Evolutionary conservation across 495 filamentous ascomycete genomes (phyloP).

Genomic region (Xylaria venustula): DNA sequence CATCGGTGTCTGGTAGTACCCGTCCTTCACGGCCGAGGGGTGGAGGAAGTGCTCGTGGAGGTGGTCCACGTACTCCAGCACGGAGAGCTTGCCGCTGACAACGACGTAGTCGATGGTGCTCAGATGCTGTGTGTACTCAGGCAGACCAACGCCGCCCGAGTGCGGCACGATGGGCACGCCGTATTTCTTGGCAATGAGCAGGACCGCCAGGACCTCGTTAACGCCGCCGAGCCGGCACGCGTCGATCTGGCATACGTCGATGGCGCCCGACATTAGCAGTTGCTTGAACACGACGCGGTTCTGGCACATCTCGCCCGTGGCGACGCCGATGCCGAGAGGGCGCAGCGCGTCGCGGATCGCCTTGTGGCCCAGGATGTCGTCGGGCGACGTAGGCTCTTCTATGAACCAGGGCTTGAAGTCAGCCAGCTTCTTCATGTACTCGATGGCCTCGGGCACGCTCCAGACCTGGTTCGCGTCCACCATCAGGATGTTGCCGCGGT

Average conservation of each 20-base stretch:
- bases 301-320: slow-evolving; percentile 96
- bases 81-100: slow-evolving; percentile 73
- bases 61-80: slow-evolving; percentile 91
- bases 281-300: slow-evolving; percentile 95
- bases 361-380: slow-evolving; percentile 87
- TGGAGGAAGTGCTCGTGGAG: slow-evolving; percentile 91
- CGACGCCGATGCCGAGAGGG: slow-evolving; percentile 76
- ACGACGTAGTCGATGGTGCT: slow-evolving; percentile 93
- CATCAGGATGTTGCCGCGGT: slow-evolving; percentile 85
- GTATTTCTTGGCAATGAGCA: slow-evolving; percentile 86
- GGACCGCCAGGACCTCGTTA: slow-evolving; percentile 89
- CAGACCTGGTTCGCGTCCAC: slow-evolving; percentile 95
- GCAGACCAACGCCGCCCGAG: slow-evolving; percentile 83
- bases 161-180: slow-evolving; percentile 84
- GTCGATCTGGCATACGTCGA: slow-evolving; percentile 89
- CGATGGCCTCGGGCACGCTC: slow-evolving; percentile 88
- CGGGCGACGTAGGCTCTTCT: slow-evolving; percentile 92
- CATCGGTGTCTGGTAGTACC: slow-evolving; percentile 82
- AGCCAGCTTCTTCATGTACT: slow-evolving; percentile 77
- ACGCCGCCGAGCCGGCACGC: slow-evolving; percentile 90
- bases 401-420: slow-evolving; percentile 96
- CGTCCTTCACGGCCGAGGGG: slow-evolving; percentile 75
- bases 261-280: slow-evolving; percentile 70
- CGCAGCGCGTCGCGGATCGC: slow-evolving; percentile 76
- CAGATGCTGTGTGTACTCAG: slow-evolving; percentile 92